phyloP scores from a whole-genome alignment of 768 basidiomycete species.

The Scleroderma bovista region DNA sequence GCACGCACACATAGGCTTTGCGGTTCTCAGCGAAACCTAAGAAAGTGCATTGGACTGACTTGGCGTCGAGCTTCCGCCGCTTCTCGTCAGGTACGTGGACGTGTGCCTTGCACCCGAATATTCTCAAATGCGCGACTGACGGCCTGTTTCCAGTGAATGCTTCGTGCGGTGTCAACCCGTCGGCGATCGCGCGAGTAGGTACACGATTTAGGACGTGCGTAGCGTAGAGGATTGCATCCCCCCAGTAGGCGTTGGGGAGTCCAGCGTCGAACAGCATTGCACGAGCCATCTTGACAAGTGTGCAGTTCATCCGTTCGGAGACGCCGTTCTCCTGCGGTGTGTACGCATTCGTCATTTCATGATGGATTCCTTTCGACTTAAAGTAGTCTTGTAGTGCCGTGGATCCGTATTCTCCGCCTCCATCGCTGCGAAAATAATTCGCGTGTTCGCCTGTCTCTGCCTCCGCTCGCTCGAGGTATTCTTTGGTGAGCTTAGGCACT shows the following conservation, averaged over 20 bases:
- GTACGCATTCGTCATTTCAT: constrained; percentile 14
- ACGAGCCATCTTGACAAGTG: constrained; percentile 26
- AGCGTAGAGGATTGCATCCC: constrained; percentile 1
- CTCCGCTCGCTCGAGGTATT: constrained; percentile 9
- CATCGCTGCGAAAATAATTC: constrained; percentile 17
- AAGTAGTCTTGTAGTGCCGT: constrained; percentile 4
- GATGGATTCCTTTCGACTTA: constrained; percentile 7
- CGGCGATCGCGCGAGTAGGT: not conserved
- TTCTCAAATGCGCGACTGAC: constrained; percentile 12
- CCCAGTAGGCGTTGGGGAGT: constrained; percentile 4
- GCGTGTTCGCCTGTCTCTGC: constrained; percentile 7
- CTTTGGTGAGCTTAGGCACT: constrained; percentile 4
- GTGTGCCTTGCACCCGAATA: constrained; percentile 22
- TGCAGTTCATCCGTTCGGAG: constrained; percentile 35
- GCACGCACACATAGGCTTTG: not conserved
- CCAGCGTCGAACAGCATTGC: constrained; percentile 22
- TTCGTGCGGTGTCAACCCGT: constrained; percentile 19
- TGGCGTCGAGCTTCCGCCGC: not conserved
- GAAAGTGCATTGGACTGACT: not conserved
- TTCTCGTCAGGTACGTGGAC: too few species aligned
- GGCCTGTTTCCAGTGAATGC: constrained; percentile 17
- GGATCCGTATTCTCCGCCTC: constrained; percentile 20
- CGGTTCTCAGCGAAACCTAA: not conserved
- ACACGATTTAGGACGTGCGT: constrained; percentile 1
- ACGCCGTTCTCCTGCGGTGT: constrained; percentile 41